Evolutionary conservation across 176 grass and related monocot genomes (phyloP).

Genomic region (Oryza glumipatula): DNA sequence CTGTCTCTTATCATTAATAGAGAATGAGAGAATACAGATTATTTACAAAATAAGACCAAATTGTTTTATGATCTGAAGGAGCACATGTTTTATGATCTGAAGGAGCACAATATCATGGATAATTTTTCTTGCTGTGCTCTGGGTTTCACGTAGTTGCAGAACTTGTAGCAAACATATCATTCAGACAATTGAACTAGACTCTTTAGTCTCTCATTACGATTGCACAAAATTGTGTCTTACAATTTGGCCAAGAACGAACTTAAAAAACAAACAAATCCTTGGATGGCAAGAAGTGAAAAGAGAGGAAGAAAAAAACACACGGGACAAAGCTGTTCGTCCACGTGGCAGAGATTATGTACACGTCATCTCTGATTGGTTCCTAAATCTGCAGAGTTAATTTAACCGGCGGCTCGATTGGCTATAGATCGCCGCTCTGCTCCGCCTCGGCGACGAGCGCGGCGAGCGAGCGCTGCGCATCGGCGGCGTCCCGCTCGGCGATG

Average conservation of each 20-base stretch:
- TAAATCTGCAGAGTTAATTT: slow-evolving; percentile 24
- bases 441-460: slow-evolving; percentile 54
- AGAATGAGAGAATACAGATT: too few relatives aligned
- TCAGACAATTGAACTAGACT: background rate
- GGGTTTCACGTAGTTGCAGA: background rate
- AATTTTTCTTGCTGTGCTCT: background rate
- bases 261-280: slow-evolving; percentile 25
- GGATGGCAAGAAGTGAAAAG: background rate
- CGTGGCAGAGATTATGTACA: slow-evolving; percentile 51
- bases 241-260: background rate
- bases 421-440: slow-evolving; percentile 37
- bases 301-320: background rate
- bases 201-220: background rate
- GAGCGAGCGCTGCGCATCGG: slow-evolving; percentile 47
- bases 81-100: too few relatives aligned
- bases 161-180: background rate
- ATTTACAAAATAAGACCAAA: too few relatives aligned
- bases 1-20: too few relatives aligned
- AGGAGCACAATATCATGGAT: too few relatives aligned
- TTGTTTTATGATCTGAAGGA: too few relatives aligned
- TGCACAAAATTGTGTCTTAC: slow-evolving; percentile 6
- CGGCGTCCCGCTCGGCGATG: slow-evolving; percentile 53
- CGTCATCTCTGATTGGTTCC: slow-evolving; percentile 34
- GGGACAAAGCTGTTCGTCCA: slow-evolving; percentile 37
- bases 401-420: background rate